Evolutionary conservation across 345 rosid species (phyloP), one percentile per base, ranked within the genome.

Genomic region (Citrus inodora): DNA sequence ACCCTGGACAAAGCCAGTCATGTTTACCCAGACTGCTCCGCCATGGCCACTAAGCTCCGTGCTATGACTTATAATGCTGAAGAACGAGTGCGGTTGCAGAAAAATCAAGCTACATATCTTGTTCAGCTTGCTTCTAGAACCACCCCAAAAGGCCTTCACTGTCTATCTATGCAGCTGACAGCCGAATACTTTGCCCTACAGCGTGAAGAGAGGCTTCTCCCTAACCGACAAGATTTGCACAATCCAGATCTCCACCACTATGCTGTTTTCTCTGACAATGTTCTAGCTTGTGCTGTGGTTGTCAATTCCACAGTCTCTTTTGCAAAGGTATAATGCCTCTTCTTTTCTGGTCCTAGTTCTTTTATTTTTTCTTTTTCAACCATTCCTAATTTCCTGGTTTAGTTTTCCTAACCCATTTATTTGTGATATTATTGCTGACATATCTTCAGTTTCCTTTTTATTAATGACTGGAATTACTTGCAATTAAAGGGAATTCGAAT

Each of bases 141-240:
- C 59, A 93, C 93, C 33, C 95, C 98, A 16, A 97, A 97, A 90
- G 95, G 98, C 76, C 90, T 90, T 82, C 98, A 94, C 81, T 97
- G 98, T 87, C 93, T 97, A 48, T 88, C 95, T 77, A 89, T 97
- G 91, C 92, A 88, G 82, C 78, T 97, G 86, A 94, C 98, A 30
- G 83, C 97, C 46, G 94, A 90, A 83, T 92, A 92, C 71, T 88
- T 88, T 83, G 76, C 90, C 80, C 75, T 90, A 55, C 86, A 88
- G 53, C 88, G 93, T 48, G 92, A 91, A 65, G 87, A 88, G 74
- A 93, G 97, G 80, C 90, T 77, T 89, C 80, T 95, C 80, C 88
- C 90, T 76, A 84, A 90, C 85, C 91, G 86, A 80, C 83, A 89
- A 60, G 86, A 83, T 62, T 75, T 83, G 78, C 80, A 83, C 67